A percentile compares a stretch with the other conserved stretches of the same genome.
Conservation (phyloP, 768 basidiomycete genomes). For the Lactifluus volemus region DNA sequence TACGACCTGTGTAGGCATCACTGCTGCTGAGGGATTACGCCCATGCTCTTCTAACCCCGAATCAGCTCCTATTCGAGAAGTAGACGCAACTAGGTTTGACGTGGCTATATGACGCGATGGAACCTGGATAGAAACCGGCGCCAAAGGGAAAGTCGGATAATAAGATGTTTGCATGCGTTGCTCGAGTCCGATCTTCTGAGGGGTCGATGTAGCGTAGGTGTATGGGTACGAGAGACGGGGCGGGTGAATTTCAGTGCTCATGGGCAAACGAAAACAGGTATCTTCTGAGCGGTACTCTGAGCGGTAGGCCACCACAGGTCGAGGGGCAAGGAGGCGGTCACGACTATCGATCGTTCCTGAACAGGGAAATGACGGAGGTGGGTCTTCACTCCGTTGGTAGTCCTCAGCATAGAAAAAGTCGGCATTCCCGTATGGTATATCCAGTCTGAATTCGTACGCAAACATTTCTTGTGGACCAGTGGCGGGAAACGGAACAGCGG, state of each 20-base stretch:
- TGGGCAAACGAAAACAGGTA: background rate
- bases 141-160: background rate
- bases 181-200: background rate
- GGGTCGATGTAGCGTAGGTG: background rate
- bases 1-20: background rate
- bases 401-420: background rate
- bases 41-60: background rate
- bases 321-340: background rate
- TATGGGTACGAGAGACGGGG: background rate
- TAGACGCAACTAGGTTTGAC: background rate
- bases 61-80: background rate
- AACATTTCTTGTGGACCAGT: constrained; percentile 20
- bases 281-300: background rate
- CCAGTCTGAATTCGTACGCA: constrained; percentile 16
- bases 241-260: background rate
- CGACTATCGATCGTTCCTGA: background rate
- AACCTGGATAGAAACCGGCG: background rate
- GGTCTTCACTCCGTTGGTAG: background rate
- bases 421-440: background rate
- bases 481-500: constrained; percentile 13
- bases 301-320: background rate
- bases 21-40: background rate
- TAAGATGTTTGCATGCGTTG: background rate
- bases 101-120: background rate
- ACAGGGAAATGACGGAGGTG: background rate